These are phyloP conservation scores for Lineolata rhizophorae DNA, from an alignment of 495 filamentous ascomycete species.

Conservation along the genomic window DNA sequence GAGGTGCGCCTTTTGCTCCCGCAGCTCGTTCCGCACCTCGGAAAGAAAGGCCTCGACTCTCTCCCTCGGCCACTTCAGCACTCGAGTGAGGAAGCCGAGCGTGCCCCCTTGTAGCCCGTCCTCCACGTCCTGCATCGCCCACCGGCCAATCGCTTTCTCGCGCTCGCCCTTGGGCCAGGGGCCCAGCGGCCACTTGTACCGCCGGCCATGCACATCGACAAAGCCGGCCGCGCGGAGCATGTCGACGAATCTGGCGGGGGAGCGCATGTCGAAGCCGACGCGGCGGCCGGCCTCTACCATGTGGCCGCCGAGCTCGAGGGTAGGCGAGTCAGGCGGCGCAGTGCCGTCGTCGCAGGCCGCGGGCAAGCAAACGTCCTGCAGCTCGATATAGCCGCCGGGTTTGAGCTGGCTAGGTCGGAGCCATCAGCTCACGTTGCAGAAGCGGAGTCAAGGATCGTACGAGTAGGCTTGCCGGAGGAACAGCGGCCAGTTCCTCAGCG, in stretches of 20 bases:
- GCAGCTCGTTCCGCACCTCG: slow-evolving; percentile 10
- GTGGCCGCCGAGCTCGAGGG: not conserved
- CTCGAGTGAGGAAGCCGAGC: slow-evolving; percentile 12
- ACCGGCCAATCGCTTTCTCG: slow-evolving; percentile 6
- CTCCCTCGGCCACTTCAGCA: slow-evolving; percentile 13
- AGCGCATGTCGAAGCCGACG: not conserved
- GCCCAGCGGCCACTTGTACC: slow-evolving; percentile 3
- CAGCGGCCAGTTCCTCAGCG: slow-evolving; percentile 10
- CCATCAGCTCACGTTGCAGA: not conserved
- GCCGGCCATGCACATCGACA: not conserved
- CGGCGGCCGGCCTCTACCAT: not conserved
- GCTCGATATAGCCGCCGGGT: slow-evolving; percentile 15
- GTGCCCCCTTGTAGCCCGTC: slow-evolving; percentile 6
- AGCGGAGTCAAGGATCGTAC: too few relatives aligned
- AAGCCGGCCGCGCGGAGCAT: not conserved
- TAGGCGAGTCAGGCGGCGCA: not conserved
- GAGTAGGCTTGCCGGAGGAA: slow-evolving; percentile 8
- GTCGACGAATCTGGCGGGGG: not conserved
- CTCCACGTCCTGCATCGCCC: slow-evolving; percentile 4
- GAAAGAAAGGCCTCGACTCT: slow-evolving; percentile 16
- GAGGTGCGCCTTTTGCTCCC: slow-evolving; percentile 10
- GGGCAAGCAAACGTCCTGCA: slow-evolving; percentile 10
- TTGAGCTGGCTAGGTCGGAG: not conserved
- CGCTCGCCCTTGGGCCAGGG: slow-evolving; percentile 9
- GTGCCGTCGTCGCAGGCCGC: slow-evolving; percentile 11